Evolutionary conservation across 805 yeast species (phyloP).

Genomic region (Candida golubevii): DNA sequence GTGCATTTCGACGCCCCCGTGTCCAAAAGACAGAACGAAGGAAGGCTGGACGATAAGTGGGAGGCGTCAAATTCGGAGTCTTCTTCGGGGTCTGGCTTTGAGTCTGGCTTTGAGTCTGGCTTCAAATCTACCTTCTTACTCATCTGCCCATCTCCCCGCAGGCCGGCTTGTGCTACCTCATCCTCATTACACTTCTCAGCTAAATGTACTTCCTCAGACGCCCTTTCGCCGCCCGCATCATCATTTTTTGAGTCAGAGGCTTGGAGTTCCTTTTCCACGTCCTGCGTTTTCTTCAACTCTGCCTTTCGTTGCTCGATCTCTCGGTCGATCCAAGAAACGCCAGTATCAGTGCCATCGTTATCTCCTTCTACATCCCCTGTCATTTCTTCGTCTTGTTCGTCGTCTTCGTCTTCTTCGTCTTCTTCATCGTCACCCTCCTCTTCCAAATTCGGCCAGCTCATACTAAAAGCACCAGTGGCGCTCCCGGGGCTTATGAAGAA

Average conservation of each 20-base stretch:
- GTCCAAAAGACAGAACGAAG: slow-evolving; percentile 87
- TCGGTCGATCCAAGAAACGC: not conserved
- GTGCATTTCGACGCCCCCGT: slow-evolving; percentile 77
- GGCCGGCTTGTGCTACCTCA: not conserved
- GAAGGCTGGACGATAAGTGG: slow-evolving; percentile 38
- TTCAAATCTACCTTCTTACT: not conserved
- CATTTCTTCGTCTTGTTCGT: slow-evolving; percentile 16
- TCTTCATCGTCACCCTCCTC: slow-evolving; percentile 41
- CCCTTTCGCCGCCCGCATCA: not conserved
- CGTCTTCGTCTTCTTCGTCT: slow-evolving; percentile 44
- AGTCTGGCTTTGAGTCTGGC: not conserved
- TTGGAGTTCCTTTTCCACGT: slow-evolving; percentile 27
- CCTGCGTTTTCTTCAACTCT: slow-evolving; percentile 8
- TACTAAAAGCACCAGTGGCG: slow-evolving; percentile 84
- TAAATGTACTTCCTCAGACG: not conserved
- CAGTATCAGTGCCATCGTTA: slow-evolving; percentile 3
- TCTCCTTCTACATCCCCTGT: slow-evolving; percentile 29
- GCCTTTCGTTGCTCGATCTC: not conserved
- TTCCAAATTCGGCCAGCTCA: slow-evolving; percentile 54
- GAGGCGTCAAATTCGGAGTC: slow-evolving; percentile 2
- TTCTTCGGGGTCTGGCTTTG: not conserved
- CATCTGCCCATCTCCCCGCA: too few species aligned
- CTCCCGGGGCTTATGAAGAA: slow-evolving; percentile 96
- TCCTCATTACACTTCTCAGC: not conserved
- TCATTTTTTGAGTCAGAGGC: slow-evolving; percentile 1